Percentiles rank a stretch among this genome's conserved stretches.
phyloP scores from a whole-genome alignment of 2,329 filamentous ascomycete species.

The Exophiala sp. region DNA sequence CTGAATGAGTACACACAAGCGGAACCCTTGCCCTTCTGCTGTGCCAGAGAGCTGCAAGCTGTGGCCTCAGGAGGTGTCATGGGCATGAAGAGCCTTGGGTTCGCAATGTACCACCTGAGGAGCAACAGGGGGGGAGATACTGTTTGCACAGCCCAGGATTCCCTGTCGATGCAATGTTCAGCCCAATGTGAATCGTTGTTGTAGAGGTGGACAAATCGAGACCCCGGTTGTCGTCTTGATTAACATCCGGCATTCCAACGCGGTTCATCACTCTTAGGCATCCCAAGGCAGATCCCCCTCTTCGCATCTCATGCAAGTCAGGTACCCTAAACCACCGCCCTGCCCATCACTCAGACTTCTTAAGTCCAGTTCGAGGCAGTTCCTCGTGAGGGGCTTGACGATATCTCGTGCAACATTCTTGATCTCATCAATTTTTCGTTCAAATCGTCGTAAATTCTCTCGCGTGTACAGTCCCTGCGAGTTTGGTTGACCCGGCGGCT shows the following conservation, averaged over 20 bases:
- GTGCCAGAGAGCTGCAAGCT: too few relatives aligned
- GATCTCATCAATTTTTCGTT: conserved; percentile 80
- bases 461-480: conserved; percentile 60
- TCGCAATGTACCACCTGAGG: too few relatives aligned
- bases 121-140: too few relatives aligned
- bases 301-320: conserved; percentile 60
- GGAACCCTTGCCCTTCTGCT: background rate
- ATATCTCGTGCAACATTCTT: conserved; percentile 76
- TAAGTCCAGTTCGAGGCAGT: conserved; percentile 74
- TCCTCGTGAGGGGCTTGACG: conserved; percentile 79
- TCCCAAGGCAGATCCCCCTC: conserved; percentile 60
- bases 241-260: background rate
- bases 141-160: too few relatives aligned
- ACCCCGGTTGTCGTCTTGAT: too few relatives aligned
- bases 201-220: too few relatives aligned
- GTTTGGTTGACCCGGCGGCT: conserved; percentile 44
- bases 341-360: conserved; percentile 41
- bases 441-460: conserved; percentile 79
- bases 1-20: too few relatives aligned
- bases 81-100: too few relatives aligned
- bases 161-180: too few relatives aligned
- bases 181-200: too few relatives aligned
- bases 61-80: too few relatives aligned
- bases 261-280: background rate
- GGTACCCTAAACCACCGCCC: conserved; percentile 50